Conservation (phyloP, 2,329 filamentous ascomycete genomes). For the Trichoderma guizhouense region DNA sequence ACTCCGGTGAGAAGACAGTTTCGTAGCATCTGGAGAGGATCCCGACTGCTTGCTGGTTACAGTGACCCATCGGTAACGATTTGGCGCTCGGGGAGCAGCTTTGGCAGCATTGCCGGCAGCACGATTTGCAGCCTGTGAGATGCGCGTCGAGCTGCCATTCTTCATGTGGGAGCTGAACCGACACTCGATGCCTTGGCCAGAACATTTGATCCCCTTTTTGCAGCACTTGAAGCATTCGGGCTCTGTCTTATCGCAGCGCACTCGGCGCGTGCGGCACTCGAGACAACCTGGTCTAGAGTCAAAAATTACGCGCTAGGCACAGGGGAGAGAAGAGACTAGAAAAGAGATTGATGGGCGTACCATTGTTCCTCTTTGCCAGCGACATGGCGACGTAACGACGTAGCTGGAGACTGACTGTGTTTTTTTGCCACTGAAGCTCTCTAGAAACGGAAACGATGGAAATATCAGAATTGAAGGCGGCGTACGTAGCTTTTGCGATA, state of each 20-base stretch:
- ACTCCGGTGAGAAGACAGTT: background rate
- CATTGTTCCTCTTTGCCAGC: conserved; percentile 12
- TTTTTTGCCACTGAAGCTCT: background rate
- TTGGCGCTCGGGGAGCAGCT: background rate
- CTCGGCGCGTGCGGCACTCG: conserved; percentile 15
- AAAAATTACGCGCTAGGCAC: background rate
- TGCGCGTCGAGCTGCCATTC: background rate
- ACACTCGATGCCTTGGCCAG: conserved; percentile 10
- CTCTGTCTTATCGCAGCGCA: conserved; percentile 12
- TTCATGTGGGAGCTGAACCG: conserved; percentile 13
- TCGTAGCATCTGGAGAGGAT: background rate
- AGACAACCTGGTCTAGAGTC: conserved; percentile 6
- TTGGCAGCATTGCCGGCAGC: background rate
- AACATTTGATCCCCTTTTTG: conserved; percentile 14
- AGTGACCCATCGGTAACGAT: background rate
- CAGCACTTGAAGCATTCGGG: conserved; percentile 15
- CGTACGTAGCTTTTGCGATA: background rate
- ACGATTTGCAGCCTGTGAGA: background rate
- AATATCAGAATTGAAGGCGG: background rate
- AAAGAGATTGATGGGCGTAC: background rate
- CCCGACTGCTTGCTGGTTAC: conserved; percentile 7
- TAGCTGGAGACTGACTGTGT: background rate
- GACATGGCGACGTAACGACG: background rate
- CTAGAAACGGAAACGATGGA: background rate
- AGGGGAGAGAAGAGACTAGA: background rate